phyloP scores from a whole-genome alignment of 2,329 filamentous ascomycete species.

The Diplodia scrobiculata region DNA sequence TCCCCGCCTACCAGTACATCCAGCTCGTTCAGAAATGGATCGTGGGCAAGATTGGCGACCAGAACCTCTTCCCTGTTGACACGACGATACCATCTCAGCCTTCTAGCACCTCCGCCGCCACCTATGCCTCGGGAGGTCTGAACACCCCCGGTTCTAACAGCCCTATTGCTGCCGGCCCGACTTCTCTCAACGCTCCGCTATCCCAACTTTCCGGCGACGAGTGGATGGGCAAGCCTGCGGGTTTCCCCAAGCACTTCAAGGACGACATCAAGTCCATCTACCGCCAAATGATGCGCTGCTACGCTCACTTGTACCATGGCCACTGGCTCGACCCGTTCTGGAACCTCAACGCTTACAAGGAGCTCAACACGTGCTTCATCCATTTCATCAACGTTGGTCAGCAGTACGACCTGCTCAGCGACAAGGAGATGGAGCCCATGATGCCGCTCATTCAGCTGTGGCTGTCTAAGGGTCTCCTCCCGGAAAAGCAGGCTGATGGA shows the following conservation, averaged over 20 bases:
- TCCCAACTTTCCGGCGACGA: constrained; percentile 66
- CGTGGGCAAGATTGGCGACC: constrained; percentile 90
- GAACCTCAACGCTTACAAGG: constrained; percentile 52
- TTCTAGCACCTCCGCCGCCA: constrained; percentile 57
- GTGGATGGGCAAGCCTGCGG: constrained; percentile 89
- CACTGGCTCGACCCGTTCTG: constrained; percentile 57
- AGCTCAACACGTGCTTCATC: constrained; percentile 58
- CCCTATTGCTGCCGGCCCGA: constrained; percentile 51
- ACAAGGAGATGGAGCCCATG: constrained; percentile 93
- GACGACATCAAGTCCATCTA: constrained; percentile 76
- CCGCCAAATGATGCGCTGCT: constrained; percentile 59
- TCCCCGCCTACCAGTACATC: constrained; percentile 91
- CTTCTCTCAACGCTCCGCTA: constrained; percentile 56
- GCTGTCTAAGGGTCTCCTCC: constrained; percentile 85
- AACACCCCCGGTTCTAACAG: constrained; percentile 48
- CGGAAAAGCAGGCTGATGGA: constrained; percentile 41
- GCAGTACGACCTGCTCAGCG: constrained; percentile 74
- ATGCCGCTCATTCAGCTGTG: constrained; percentile 90
- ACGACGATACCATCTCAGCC: constrained; percentile 63
- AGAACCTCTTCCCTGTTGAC: constrained; percentile 86
- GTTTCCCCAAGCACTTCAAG: constrained; percentile 58
- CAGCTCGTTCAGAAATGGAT: constrained; percentile 97
- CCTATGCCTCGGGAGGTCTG: constrained; percentile 58
- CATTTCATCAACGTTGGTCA: constrained; percentile 67
- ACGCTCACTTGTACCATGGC: constrained; percentile 56